A percentile compares a stretch with the other conserved stretches of the same genome.
These are phyloP conservation scores for Eucalyptus microcorys DNA, from an alignment of 345 rosid genomes.

Conservation along the genomic window DNA sequence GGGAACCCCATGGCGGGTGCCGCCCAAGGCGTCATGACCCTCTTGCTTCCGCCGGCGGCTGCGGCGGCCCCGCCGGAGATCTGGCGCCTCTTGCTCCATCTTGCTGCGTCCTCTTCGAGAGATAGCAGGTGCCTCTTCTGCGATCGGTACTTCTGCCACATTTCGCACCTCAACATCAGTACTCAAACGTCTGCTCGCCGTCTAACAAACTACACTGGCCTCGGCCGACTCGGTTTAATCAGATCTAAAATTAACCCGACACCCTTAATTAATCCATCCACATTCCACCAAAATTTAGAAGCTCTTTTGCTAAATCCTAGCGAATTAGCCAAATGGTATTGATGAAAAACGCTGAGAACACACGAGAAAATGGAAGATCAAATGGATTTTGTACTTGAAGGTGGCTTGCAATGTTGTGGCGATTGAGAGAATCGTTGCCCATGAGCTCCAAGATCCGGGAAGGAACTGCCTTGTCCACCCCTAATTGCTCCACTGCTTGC, in stretches of 20 bases:
- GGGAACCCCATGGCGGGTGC: conserved; percentile 59
- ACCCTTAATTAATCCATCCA: neutral
- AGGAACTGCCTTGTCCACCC: conserved; percentile 96
- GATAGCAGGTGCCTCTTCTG: conserved; percentile 78
- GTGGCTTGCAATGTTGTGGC: conserved; percentile 94
- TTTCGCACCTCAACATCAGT: neutral
- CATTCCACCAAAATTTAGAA: neutral
- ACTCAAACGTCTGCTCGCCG: neutral
- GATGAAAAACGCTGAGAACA: neutral
- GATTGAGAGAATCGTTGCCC: conserved; percentile 87
- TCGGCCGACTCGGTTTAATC: neutral
- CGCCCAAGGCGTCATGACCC: conserved; percentile 26
- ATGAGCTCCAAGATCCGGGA: conserved; percentile 85
- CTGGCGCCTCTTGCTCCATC: conserved; percentile 66
- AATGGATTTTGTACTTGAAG: conserved; percentile 50
- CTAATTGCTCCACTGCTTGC: conserved; percentile 93
- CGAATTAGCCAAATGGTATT: neutral
- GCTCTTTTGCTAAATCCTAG: neutral
- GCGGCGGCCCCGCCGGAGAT: conserved; percentile 22
- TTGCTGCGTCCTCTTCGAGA: conserved; percentile 78
- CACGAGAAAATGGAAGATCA: neutral
- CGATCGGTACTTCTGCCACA: conserved; percentile 75
- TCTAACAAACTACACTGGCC: neutral
- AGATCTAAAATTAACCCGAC: neutral
- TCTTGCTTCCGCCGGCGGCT: conserved; percentile 26